Conservation (phyloP, 2,329 filamentous ascomycete genomes). For the Clathrospora elynae region DNA sequence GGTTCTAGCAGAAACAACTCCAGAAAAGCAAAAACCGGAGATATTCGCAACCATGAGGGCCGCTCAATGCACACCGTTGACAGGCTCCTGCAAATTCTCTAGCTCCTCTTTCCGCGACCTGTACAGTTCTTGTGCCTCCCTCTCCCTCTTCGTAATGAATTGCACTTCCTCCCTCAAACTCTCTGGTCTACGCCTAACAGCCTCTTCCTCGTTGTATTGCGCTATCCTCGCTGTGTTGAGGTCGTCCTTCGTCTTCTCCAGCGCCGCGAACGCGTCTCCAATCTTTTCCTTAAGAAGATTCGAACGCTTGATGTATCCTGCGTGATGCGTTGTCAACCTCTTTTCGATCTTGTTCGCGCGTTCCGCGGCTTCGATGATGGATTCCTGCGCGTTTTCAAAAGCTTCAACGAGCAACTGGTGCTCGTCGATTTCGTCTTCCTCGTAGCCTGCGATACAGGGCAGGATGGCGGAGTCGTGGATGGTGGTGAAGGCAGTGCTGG, state of each 20-base stretch:
- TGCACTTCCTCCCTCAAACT: slow-evolving; percentile 80
- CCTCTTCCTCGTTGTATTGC: slow-evolving; percentile 78
- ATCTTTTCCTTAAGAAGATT: slow-evolving; percentile 83
- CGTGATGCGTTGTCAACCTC: slow-evolving; percentile 84
- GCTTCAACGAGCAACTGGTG: slow-evolving; percentile 68
- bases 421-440: slow-evolving; percentile 75
- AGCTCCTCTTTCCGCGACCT: slow-evolving; percentile 78
- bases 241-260: slow-evolving; percentile 74
- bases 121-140: slow-evolving; percentile 89
- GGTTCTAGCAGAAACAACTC: neutral
- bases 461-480: slow-evolving; percentile 59
- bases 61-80: slow-evolving; percentile 46
- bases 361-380: slow-evolving; percentile 75
- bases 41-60: neutral
- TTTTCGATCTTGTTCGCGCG: slow-evolving; percentile 88
- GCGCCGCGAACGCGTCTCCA: slow-evolving; percentile 70
- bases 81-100: slow-evolving; percentile 58
- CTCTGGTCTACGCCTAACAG: slow-evolving; percentile 73
- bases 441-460: slow-evolving; percentile 80
- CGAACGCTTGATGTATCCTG: slow-evolving; percentile 86
- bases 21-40: neutral
- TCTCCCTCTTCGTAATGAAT: slow-evolving; percentile 78
- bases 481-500: slow-evolving; percentile 57
- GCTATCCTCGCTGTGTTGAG: slow-evolving; percentile 76
- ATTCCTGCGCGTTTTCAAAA: slow-evolving; percentile 76